Percentiles rank a stretch among this genome's conserved stretches.
Evolutionary conservation across 345 rosid species (phyloP).

Genomic region (Eutrema japonicum): DNA sequence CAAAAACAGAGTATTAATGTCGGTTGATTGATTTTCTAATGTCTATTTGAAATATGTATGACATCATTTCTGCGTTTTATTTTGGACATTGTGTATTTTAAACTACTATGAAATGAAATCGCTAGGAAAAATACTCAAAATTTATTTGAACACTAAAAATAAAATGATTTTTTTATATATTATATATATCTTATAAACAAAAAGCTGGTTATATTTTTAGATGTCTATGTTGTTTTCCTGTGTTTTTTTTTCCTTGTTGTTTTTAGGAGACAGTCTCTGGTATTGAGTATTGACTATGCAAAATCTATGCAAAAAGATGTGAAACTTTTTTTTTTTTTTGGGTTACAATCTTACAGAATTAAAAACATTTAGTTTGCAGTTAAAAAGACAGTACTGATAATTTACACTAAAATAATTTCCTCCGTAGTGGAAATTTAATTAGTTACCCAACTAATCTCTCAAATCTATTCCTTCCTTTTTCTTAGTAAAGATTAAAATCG

Average conservation of each 20-base stretch:
- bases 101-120: too few species aligned
- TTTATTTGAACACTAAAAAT: neutral
- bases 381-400: conserved; percentile 36
- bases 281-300: conserved; percentile 7
- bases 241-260: neutral
- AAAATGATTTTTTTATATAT: too few species aligned
- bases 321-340: neutral
- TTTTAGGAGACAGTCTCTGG: neutral
- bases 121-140: neutral
- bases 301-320: neutral
- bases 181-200: too few species aligned
- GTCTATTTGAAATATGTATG: neutral
- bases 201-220: too few species aligned
- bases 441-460: conserved; percentile 31
- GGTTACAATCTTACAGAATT: conserved; percentile 25
- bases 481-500: conserved; percentile 42
- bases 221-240: neutral
- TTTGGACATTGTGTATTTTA: neutral
- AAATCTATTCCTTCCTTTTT: conserved; percentile 37
- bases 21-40: conserved; percentile 4
- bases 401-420: conserved; percentile 41
- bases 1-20: neutral
- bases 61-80: neutral
- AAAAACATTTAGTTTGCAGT: conserved; percentile 35
- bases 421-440: conserved; percentile 35